phyloP scores from a whole-genome alignment of 192 early-diverging fungal species.

The Umbelopsis ramanniana region DNA sequence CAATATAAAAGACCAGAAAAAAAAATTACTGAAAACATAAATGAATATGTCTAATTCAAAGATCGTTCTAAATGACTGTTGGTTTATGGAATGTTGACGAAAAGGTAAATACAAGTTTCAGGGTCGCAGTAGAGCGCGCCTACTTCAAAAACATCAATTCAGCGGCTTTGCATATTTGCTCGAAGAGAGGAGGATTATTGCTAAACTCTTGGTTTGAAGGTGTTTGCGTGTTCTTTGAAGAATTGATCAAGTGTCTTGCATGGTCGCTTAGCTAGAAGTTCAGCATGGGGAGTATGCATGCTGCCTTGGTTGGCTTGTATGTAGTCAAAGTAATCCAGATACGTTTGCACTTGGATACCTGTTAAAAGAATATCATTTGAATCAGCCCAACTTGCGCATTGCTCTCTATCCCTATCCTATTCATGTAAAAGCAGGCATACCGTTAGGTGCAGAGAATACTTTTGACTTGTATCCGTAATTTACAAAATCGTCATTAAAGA shows the following conservation, averaged over 20 bases:
- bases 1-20: neutral
- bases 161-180: neutral
- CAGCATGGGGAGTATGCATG: conserved; percentile 31
- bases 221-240: conserved; percentile 38
- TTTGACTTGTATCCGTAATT: conserved; percentile 18
- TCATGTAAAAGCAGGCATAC: conserved; percentile 8
- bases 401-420: neutral
- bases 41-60: neutral
- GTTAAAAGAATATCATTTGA: neutral
- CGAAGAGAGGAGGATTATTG: neutral
- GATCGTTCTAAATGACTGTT: neutral
- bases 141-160: neutral
- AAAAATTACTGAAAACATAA: neutral
- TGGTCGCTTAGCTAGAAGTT: conserved; percentile 28
- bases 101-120: too few relatives aligned
- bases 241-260: conserved; percentile 27
- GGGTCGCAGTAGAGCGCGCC: neutral
- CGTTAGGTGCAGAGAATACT: conserved; percentile 28
- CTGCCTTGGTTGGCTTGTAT: conserved; percentile 28
- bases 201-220: conserved; percentile 39
- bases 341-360: conserved; percentile 34
- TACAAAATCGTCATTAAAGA: conserved; percentile 29
- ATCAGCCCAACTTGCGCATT: neutral
- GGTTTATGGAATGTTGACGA: neutral
- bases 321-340: conserved; percentile 43